Evolutionary conservation across 441 rosid species (phyloP), one percentile per base, ranked within the genome.

Genomic region (Populus hybrid): DNA sequence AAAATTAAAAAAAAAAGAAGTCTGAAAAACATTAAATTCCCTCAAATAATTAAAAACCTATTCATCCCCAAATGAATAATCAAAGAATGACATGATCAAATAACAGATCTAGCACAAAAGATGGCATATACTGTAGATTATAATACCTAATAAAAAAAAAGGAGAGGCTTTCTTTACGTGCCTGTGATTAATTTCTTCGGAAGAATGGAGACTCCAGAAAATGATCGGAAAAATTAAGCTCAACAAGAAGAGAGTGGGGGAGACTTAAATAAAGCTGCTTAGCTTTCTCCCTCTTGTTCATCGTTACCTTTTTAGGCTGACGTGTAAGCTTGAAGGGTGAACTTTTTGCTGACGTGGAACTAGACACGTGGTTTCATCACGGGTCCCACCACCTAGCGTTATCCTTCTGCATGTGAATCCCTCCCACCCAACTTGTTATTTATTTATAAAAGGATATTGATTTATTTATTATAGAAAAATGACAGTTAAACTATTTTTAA

Each of bases 331-430:
- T 2, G 12, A 18, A 40, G 82, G 10, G 79, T 75, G 80, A 78
- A 77, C 87, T 84, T 88, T 85, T 82, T 67, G 8, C 78, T 83
- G 89, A 89, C 88, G 84, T 90, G 92, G 88, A 69, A 9, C 46
- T 67, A 64, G 12, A 80, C 82, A 88, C 83, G 86, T 85, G 87
- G 82, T 20, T 0, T 2, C 84, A 50, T 50, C 59, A 50, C 59
- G 59, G 59, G 59, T 50, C 59, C 59, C 59, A 50, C 59, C n/a
- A 50, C 59, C 20, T 50, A 5, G 59, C n/a, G 88, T 87, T 87
- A 87, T 87, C 90, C 86, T 16, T 0, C 59, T 50, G 59, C 59
- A 50, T 50, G 59, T 50, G 59, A 50, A 50, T 16, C 59, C 59
- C 18, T 16, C 59, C 20, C n/a, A 50, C 59, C 59, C 0, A 50